Conservation (phyloP, 129 eudicot genomes). For the Flaveria sonorensis region DNA sequence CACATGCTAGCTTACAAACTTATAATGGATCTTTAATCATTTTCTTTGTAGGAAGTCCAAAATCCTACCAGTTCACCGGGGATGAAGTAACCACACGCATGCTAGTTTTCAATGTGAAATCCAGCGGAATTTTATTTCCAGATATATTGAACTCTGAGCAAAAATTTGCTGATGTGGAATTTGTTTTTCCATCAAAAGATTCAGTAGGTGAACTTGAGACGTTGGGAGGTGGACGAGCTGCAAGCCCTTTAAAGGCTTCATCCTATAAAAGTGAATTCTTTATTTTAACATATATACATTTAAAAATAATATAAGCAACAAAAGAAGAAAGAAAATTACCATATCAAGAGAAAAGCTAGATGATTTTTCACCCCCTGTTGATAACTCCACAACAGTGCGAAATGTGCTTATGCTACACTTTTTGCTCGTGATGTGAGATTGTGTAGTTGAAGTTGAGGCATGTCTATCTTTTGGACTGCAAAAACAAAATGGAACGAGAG, state of each 20-base stretch:
- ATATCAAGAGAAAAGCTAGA: conserved; percentile 58
- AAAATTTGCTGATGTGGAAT: conserved; percentile 28
- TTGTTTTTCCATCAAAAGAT: conserved; percentile 37
- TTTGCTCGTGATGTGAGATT: conserved; percentile 33
- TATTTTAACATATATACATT: conserved; percentile 16
- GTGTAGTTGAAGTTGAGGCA: conserved; percentile 41
- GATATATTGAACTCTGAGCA: conserved; percentile 61
- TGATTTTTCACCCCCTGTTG: conserved; percentile 52
- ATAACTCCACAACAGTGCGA: conserved; percentile 69
- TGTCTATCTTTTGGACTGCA: conserved; percentile 45
- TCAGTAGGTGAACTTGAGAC: conserved; percentile 42
- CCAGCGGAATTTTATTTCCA: conserved; percentile 70
- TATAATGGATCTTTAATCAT: background rate
- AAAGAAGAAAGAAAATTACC: conserved; percentile 43
- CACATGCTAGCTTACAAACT: conserved; percentile 5
- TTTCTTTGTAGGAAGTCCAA: conserved; percentile 10
- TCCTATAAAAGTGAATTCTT: conserved; percentile 44
- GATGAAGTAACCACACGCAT: conserved; percentile 73
- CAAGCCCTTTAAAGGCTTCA: conserved; percentile 76
- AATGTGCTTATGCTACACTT: conserved; percentile 51
- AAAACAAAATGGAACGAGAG: conserved; percentile 14
- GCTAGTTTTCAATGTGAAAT: conserved; percentile 80
- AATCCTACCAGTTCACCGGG: conserved; percentile 62
- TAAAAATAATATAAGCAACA: background rate
- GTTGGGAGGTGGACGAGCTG: conserved; percentile 53